These are phyloP conservation scores for Jackrogersella minutella DNA, from an alignment of 495 filamentous ascomycete genomes.

Conservation along the genomic window DNA sequence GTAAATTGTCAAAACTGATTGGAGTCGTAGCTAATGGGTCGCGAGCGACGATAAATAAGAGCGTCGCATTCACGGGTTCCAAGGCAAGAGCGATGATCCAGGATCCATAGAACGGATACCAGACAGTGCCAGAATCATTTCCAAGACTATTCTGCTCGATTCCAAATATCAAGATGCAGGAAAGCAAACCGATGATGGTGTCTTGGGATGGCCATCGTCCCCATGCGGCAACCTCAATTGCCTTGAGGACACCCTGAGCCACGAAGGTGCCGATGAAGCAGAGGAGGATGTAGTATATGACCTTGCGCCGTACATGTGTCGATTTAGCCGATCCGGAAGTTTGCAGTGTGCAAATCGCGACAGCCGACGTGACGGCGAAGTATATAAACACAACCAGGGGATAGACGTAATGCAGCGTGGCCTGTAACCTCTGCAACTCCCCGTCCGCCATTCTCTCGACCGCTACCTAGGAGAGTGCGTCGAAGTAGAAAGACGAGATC, in stretches of 20 bases:
- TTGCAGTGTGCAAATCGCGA: constrained; percentile 65
- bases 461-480: constrained; percentile 15
- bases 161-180: constrained; percentile 63
- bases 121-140: constrained; percentile 59
- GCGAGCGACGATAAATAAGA: constrained; percentile 45
- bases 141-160: constrained; percentile 60
- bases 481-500: neutral
- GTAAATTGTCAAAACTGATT: constrained; percentile 3
- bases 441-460: constrained; percentile 26
- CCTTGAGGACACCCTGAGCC: constrained; percentile 54
- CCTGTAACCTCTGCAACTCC: constrained; percentile 29
- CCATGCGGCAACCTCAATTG: constrained; percentile 49
- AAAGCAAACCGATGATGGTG: constrained; percentile 61
- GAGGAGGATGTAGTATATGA: constrained; percentile 58
- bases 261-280: constrained; percentile 60
- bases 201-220: constrained; percentile 54
- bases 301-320: constrained; percentile 52
- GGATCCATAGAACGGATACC: constrained; percentile 68
- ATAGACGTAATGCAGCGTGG: constrained; percentile 61
- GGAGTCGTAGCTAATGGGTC: constrained; percentile 21
- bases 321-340: constrained; percentile 49
- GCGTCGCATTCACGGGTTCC: constrained; percentile 54
- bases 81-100: constrained; percentile 61
- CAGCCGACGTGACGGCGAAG: constrained; percentile 59
- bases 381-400: constrained; percentile 63